Conservation (phyloP, 331 rosid genomes). For the Malus hybrid region DNA sequence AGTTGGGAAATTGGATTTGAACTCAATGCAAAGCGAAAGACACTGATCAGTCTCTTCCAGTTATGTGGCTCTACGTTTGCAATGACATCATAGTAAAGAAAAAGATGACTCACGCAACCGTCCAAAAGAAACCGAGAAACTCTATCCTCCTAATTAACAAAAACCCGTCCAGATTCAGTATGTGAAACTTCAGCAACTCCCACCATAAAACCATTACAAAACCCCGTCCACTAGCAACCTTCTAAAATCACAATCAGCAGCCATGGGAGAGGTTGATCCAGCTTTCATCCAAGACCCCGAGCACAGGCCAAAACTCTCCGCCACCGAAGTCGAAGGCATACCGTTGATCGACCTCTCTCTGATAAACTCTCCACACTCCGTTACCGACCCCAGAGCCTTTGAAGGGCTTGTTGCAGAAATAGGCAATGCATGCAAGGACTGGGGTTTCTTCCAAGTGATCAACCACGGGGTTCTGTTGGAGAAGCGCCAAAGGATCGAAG, state of each 20-base stretch:
- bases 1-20: no score
- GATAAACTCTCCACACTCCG: not conserved
- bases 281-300: slow-evolving; percentile 56
- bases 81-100: not conserved
- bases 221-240: not conserved
- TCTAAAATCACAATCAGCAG: not conserved
- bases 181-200: not conserved
- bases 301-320: slow-evolving; percentile 41
- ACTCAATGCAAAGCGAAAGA: no score
- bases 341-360: slow-evolving; percentile 58
- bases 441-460: slow-evolving; percentile 78
- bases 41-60: not conserved
- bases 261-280: slow-evolving; percentile 43
- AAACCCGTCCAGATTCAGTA: slow-evolving; percentile 3
- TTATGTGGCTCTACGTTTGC: not conserved
- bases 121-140: not conserved
- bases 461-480: slow-evolving; percentile 52
- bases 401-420: slow-evolving; percentile 32
- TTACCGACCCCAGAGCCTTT: slow-evolving; percentile 11
- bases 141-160: not conserved
- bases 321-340: slow-evolving; percentile 28
- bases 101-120: not conserved
- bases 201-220: not conserved
- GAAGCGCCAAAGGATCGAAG: slow-evolving; percentile 25
- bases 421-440: slow-evolving; percentile 48